Evolutionary conservation across 2,329 filamentous ascomycete genomes (phyloP), one percentile per base, ranked within the genome.

Genomic region (Scolecobasidium constrictum): DNA sequence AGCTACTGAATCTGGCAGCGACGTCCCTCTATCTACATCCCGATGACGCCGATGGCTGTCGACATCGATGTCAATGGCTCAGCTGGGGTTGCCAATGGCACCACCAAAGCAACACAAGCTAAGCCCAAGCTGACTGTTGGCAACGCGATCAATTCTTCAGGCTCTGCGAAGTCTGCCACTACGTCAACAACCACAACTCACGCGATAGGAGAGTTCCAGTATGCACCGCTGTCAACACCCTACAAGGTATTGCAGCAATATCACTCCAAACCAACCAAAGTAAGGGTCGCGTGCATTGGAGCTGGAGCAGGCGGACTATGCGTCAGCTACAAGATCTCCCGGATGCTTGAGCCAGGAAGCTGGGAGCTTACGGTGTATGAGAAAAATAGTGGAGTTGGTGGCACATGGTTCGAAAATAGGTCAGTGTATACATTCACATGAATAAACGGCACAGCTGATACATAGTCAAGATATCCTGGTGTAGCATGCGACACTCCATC

Each of bases 401-500:
- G 67, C 13, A 68, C 64, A 28, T 70, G 66, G 64, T 59, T 62
- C 47, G 62, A 67, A 42, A 69, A 69, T 36, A 13, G 26, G 26
- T 31, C 9, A 9, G 26, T 31, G 9, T 9, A n/a, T n/a, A 9
- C 26, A 31, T 31, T n/a, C 26, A 31, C n/a, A 31, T 31, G 9
- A 9, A 9, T n/a, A 31, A 9, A 31, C 26, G 9, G 9, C 9
- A 9, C 5, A 22, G 17, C 26, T 31, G n/a, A 31, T 9, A n/a
- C 9, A 31, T 9, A 31, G 9, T 9, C 9, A 42, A 61, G 57
- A 4, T 83, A 82, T 48, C 78, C 78, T 0, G 79, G 78, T 2
- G 76, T 81, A 1, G 64, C 77, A 34, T 85, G 81, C 49, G 79
- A 84, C 55, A 74, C 85, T 11, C 78, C 80, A 0, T 73, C 78